phyloP scores from a whole-genome alignment of 2,329 filamentous ascomycete genomes.

The Shiraia bambusicola region DNA sequence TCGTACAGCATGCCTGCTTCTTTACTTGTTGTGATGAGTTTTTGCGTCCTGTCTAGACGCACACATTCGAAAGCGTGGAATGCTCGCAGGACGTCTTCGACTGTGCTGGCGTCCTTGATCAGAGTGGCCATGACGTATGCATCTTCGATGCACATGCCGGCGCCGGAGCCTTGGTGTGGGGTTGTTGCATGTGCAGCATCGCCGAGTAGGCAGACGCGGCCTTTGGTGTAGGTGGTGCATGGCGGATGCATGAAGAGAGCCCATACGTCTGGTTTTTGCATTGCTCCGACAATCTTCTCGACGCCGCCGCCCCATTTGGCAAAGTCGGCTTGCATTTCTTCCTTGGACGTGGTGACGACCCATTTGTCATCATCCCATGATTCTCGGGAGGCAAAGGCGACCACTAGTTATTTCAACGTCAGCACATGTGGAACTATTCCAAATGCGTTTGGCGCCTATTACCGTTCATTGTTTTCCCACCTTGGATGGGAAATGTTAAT shows the following conservation, averaged over 20 bases:
- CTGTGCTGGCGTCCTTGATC: conserved; percentile 29
- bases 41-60: conserved; percentile 31
- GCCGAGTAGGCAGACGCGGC: conserved; percentile 53
- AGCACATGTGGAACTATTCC: no score
- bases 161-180: conserved; percentile 59
- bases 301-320: conserved; percentile 33
- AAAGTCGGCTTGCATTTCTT: conserved; percentile 37
- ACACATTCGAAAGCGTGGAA: conserved; percentile 35
- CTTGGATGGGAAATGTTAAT: conserved; percentile 64
- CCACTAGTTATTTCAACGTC: no score
- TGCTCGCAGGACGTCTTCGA: conserved; percentile 37
- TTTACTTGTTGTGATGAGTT: conserved; percentile 31
- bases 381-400: conserved; percentile 38
- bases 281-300: conserved; percentile 34
- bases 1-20: conserved; percentile 44
- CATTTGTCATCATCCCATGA: conserved; percentile 38
- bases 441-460: no score
- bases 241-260: conserved; percentile 58
- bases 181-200: conserved; percentile 60
- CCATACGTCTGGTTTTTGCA: conserved; percentile 59
- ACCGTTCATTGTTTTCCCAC: conserved; percentile 59
- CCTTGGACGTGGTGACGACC: conserved; percentile 37
- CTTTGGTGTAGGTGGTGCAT: conserved; percentile 48
- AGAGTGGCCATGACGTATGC: conserved; percentile 39
- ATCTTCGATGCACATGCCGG: conserved; percentile 60